A percentile compares a stretch with the other conserved stretches of the same genome.
Conservation (phyloP, 805 yeast species). For the Metschnikowia peoriensis region DNA sequence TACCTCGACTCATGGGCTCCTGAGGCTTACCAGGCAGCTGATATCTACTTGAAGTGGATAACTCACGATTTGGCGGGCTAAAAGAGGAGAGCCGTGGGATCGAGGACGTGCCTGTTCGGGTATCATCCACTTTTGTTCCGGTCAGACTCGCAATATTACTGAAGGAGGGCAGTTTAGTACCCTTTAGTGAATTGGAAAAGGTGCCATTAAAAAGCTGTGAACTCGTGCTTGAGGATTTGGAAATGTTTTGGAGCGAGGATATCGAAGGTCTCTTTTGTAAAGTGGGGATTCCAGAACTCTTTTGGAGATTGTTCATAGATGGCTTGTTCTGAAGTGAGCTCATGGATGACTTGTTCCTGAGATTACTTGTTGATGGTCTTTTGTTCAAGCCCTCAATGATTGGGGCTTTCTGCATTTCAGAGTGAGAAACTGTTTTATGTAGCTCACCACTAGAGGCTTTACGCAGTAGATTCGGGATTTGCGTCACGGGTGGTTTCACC, state of each 20-base stretch:
- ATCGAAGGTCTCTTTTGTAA: conserved; percentile 16
- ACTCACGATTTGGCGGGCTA: not conserved
- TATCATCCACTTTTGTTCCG: not conserved
- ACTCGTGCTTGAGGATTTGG: not conserved
- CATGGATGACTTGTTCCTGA: conserved; percentile 10
- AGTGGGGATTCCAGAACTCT: conserved; percentile 19
- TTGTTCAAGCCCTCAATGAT: conserved; percentile 2
- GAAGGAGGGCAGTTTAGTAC: not conserved
- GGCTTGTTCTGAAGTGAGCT: conserved; percentile 8
- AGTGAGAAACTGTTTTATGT: not conserved
- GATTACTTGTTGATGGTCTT: conserved; percentile 5
- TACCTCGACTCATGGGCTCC: not conserved
- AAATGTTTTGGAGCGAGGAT: conserved; percentile 3
- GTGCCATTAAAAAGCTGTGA: not conserved
- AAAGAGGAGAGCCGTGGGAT: conserved; percentile 1
- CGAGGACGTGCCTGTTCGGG: not conserved
- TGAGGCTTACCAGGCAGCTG: not conserved
- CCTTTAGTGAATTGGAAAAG: not conserved
- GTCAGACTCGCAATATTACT: not conserved
- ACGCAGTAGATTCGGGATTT: conserved; percentile 1
- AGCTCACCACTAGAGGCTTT: conserved; percentile 3
- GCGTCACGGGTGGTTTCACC: conserved; percentile 16
- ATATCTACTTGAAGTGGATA: not conserved
- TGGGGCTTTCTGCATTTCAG: conserved; percentile 11
- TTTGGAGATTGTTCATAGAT: conserved; percentile 12